A percentile compares a stretch with the other conserved stretches of the same genome.
These are phyloP conservation scores for Paecilomyces fulvus DNA, from an alignment of 2,329 filamentous ascomycete genomes.

Conservation along the genomic window DNA sequence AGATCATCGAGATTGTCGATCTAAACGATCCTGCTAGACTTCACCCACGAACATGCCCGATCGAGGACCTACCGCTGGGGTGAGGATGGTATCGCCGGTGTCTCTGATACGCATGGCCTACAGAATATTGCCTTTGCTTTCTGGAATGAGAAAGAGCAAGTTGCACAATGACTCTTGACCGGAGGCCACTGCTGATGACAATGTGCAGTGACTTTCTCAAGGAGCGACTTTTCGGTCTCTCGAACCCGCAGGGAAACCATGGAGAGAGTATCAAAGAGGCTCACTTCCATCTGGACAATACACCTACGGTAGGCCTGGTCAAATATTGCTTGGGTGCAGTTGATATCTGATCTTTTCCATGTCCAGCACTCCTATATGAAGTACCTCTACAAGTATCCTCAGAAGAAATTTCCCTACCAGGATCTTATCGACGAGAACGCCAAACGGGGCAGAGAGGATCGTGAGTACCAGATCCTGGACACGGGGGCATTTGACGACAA, in stretches of 20 bases:
- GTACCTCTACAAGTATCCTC: conserved; percentile 94
- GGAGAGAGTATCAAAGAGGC: conserved; percentile 95
- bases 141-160: conserved; percentile 94
- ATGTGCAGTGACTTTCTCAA: conserved; percentile 74
- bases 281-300: conserved; percentile 94
- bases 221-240: conserved; percentile 87
- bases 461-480: conserved; percentile 86
- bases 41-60: conserved; percentile 84
- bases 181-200: conserved; percentile 1
- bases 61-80: conserved; percentile 90
- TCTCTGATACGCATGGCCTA: conserved; percentile 82
- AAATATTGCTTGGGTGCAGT: conserved; percentile 14
- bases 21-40: conserved; percentile 52
- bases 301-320: conserved; percentile 54
- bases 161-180: conserved; percentile 5
- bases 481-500: conserved; percentile 82
- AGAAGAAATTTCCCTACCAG: conserved; percentile 84
- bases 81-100: conserved; percentile 92
- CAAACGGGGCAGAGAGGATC: conserved; percentile 63
- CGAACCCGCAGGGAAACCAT: conserved; percentile 94
- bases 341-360: conserved; percentile 3
- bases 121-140: conserved; percentile 95
- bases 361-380: conserved; percentile 95
- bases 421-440: conserved; percentile 79
- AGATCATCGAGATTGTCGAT: not conserved